These are phyloP conservation scores for Colletotrichum spinosum DNA, from an alignment of 2,329 filamentous ascomycete species.

Conservation along the genomic window DNA sequence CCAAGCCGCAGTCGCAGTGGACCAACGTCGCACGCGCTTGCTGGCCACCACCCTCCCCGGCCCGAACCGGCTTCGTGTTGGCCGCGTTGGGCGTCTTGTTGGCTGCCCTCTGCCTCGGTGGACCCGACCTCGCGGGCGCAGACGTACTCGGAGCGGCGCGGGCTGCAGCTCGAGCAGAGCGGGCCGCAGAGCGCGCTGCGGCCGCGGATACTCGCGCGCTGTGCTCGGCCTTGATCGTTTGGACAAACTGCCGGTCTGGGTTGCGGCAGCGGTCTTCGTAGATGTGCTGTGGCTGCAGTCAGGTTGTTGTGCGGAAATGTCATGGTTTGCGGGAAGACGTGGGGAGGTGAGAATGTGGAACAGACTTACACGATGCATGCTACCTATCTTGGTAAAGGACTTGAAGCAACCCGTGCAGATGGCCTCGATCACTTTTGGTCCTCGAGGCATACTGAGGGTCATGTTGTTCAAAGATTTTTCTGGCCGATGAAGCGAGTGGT, in stretches of 20 bases:
- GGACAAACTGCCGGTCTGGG: conserved; percentile 22
- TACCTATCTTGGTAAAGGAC: conserved; percentile 25
- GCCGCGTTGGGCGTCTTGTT: not conserved
- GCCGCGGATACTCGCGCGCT: conserved; percentile 21
- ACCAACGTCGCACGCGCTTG: not conserved
- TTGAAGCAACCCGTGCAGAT: conserved; percentile 29
- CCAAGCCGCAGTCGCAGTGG: not conserved
- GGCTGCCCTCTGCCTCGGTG: not conserved
- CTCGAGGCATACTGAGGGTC: conserved; percentile 7
- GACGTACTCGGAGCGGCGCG: conserved; percentile 1
- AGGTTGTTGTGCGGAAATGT: not conserved
- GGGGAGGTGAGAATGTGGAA: no score
- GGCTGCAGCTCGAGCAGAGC: conserved; percentile 16
- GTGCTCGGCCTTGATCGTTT: conserved; percentile 21
- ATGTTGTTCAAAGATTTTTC: not conserved
- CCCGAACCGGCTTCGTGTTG: no score
- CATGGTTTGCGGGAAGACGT: not conserved
- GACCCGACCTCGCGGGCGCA: not conserved
- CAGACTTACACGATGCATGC: conserved; percentile 24
- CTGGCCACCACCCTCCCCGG: no score
- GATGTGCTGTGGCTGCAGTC: conserved; percentile 4
- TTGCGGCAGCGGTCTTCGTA: conserved; percentile 26
- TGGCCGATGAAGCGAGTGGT: no score
- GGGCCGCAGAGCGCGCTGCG: conserved; percentile 12
- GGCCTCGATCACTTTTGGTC: conserved; percentile 22